Evolutionary conservation across 2,329 filamentous ascomycete species (phyloP), one percentile per base, ranked within the genome.

Genomic region (Ambrosiella cleistominuta): DNA sequence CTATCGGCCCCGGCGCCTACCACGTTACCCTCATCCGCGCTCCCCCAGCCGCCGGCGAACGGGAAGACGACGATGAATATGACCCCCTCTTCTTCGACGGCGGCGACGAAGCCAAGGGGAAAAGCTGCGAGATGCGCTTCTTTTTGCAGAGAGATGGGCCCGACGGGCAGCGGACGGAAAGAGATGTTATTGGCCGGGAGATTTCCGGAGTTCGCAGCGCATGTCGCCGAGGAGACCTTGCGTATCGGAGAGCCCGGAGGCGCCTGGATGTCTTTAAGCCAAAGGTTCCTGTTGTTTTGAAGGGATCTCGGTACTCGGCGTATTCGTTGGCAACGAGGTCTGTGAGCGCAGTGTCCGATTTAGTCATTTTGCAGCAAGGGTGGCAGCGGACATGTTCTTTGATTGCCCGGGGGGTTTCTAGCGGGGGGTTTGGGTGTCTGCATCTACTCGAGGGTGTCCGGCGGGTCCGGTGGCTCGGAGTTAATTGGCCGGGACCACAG

Each of bases 101-200:
- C 13, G 55, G 50, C 35, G 13, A 17, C 45, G 52, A 13, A n/a
- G 38, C 8, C 11, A n/a, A 15, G 19, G 44, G n/a, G 19, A 15
- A 17, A 47, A 19, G 44, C 13, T 11, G 44, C 27, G 44, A n/a
- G 9, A 47, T 47, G 44, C 45, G 54, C 35, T 52, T 60, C 6
- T 60, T 52, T 45, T 47, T 60, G 39, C 53, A 56, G 19, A 53
- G 58, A 35, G 58, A 60, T 45, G 58, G 58, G 8, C 58, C 58
- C 7, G 58, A 54, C 35, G 19, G 45, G 38, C 45, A 51, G 47
- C 36, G 17, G 13, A 60, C 58, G 13, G 44, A 44, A 4, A 45
- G 58, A 6, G 58, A 60, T 47, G 47, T 38, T 1, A 27, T 51
- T 7, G 55, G 52, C 44, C 38, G 45, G 13, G 39, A 54, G 15